These are phyloP conservation scores for Silene noctiflora DNA, from an alignment of 179 eudicot species.

Conservation along the genomic window DNA sequence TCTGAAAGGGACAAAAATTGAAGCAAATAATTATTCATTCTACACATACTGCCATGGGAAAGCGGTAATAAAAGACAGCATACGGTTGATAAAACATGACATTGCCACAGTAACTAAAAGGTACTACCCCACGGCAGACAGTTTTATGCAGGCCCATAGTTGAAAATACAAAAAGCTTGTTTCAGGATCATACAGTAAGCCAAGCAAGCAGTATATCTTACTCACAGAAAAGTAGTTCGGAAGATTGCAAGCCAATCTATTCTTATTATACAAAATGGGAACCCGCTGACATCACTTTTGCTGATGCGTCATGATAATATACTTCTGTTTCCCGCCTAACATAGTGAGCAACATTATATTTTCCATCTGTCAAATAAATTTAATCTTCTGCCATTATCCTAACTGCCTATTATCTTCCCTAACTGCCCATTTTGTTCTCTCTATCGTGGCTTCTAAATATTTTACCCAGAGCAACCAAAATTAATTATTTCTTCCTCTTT, in stretches of 20 bases:
- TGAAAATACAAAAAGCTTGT: neutral
- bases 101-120: neutral
- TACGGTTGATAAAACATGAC: neutral
- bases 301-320: too few relatives aligned
- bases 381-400: too few relatives aligned
- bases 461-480: too few relatives aligned
- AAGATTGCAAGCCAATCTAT: neutral
- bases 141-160: neutral
- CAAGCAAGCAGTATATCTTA: neutral
- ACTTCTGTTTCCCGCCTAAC: too few relatives aligned
- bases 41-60: neutral
- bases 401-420: too few relatives aligned
- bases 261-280: too few relatives aligned
- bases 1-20: slow-evolving; percentile 45
- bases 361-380: too few relatives aligned
- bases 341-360: too few relatives aligned
- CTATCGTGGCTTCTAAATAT: too few relatives aligned
- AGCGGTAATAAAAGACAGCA: neutral
- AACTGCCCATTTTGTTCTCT: too few relatives aligned
- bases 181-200: neutral
- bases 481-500: too few relatives aligned
- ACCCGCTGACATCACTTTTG: too few relatives aligned
- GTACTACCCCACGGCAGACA: neutral
- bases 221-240: neutral
- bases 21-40: slow-evolving; percentile 7